Evolutionary conservation across 2,329 filamentous ascomycete species (phyloP), one percentile per base, ranked within the genome.

Genomic region (Phialophora tarda): DNA sequence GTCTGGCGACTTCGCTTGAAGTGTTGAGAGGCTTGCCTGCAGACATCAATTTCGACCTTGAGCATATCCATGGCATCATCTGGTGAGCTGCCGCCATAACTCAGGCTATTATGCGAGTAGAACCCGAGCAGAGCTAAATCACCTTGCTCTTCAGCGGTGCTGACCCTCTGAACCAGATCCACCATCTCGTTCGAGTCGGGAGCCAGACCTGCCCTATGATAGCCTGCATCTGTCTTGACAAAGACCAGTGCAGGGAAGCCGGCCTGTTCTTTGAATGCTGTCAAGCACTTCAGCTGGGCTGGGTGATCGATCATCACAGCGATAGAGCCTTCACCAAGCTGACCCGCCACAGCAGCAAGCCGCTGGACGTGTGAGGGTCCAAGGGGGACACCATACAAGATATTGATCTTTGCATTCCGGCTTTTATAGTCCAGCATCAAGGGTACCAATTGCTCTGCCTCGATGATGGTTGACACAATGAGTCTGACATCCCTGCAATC

Each of bases 221-320:
- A 87, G 11, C 90, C 90, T 59, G 90, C 88, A 75, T 94, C 90
- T 47, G 94, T 85, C 73, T 93, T 93, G 73, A 93, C 80, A 73
- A 88, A 91, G 14, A 91, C 80, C 0, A 81, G 82, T 2, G 88
- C 84, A 1, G 79, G 75, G 17, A 74, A 77, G 59, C 82, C 84
- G 1, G 81, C 80, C 1, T 78, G 72, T 3, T 76, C 73, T 48
- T 80, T 74, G 54, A 83, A 78, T 5, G 83, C 74, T 0, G 78
- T 73, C n/a, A 86, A 76, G 5, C 82, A 77, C 1, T 80, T 74
- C 2, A 91, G 75, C 74, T 92, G 89, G 11, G 82, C 81, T 0
- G 83, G 79, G 75, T 93, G 86, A 75, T 95, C 91, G 61, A 93
- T 81, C 74, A 94, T 86, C 3, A 93, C 80, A 14, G 85, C 84